Evolutionary conservation across 768 basidiomycete genomes (phyloP).

Genomic region (Chalciporus sphaerocephalus): DNA sequence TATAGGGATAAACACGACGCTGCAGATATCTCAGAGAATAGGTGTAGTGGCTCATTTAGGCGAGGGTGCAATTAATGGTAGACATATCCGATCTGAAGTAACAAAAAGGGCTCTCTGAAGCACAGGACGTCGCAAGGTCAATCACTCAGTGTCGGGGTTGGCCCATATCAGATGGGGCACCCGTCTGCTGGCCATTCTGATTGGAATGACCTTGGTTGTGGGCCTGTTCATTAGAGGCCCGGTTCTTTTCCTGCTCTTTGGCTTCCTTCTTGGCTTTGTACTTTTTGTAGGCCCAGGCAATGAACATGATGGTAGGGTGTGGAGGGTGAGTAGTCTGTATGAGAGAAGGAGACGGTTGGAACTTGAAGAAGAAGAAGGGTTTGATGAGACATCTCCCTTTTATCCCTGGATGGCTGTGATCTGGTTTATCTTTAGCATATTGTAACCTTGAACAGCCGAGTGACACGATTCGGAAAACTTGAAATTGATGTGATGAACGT

Average conservation of each 20-base stretch:
- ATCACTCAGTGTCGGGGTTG: constrained; percentile 6
- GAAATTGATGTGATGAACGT: neutral
- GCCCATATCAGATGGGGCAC: neutral
- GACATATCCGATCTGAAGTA: neutral
- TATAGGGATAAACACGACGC: too few relatives aligned
- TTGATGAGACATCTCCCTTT: neutral
- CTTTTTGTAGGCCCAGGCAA: constrained; percentile 19
- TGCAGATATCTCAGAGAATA: too few relatives aligned
- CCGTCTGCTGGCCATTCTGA: neutral
- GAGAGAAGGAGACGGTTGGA: neutral
- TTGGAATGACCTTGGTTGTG: neutral
- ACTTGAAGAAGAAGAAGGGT: too few relatives aligned
- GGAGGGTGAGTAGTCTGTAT: neutral
- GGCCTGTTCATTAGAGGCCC: neutral
- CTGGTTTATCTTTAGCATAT: too few relatives aligned
- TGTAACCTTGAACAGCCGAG: too few relatives aligned
- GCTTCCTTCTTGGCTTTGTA: constrained; percentile 23
- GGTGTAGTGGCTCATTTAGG: too few relatives aligned
- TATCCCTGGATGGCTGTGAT: too few relatives aligned
- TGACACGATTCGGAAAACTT: neutral
- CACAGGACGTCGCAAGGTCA: neutral
- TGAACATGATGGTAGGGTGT: constrained; percentile 8
- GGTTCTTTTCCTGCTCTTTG: constrained; percentile 14
- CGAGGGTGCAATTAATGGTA: neutral
- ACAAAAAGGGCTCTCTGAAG: neutral